Conservation (phyloP, 495 filamentous ascomycete genomes). For the Aspergillus ostianus region DNA sequence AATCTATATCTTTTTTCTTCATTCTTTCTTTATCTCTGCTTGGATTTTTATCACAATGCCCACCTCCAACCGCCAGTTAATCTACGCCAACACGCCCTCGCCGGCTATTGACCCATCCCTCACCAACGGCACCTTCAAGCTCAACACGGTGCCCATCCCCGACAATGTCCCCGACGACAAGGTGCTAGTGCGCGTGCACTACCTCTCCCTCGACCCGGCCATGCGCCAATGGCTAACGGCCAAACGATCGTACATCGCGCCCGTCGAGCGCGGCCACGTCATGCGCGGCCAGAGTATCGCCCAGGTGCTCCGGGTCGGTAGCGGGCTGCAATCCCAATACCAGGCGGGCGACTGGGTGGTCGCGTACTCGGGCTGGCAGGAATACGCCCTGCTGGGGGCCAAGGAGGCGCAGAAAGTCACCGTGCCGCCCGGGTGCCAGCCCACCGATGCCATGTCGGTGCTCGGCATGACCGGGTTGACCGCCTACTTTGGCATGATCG, state of each 20-base stretch:
- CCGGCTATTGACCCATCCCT: constrained; percentile 43
- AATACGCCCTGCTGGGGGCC: constrained; percentile 53
- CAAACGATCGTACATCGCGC: constrained; percentile 63
- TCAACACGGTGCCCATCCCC: constrained; percentile 46
- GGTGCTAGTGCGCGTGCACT: constrained; percentile 63
- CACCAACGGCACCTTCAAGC: constrained; percentile 51
- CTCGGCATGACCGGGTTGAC: constrained; percentile 60
- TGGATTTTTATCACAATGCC: constrained; percentile 25
- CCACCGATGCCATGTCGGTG: constrained; percentile 60
- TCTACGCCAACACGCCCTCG: constrained; percentile 40
- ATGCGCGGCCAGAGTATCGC: constrained; percentile 65
- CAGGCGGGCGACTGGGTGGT: constrained; percentile 52
- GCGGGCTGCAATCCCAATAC: constrained; percentile 36
- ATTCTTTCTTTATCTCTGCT: background rate
- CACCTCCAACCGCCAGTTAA: constrained; percentile 37
- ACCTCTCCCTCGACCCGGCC: constrained; percentile 78
- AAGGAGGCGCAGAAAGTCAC: constrained; percentile 43
- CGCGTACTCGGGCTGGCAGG: constrained; percentile 58
- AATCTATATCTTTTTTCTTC: background rate
- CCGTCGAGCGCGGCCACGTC: constrained; percentile 61
- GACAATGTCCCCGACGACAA: constrained; percentile 54
- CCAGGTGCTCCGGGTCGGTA: constrained; percentile 50
- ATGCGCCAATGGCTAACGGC: constrained; percentile 75
- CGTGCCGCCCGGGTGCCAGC: constrained; percentile 46
- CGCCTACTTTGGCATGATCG: constrained; percentile 65